phyloP scores from a whole-genome alignment of 495 filamentous ascomycete genomes.

The Articulospora tetracladia region DNA sequence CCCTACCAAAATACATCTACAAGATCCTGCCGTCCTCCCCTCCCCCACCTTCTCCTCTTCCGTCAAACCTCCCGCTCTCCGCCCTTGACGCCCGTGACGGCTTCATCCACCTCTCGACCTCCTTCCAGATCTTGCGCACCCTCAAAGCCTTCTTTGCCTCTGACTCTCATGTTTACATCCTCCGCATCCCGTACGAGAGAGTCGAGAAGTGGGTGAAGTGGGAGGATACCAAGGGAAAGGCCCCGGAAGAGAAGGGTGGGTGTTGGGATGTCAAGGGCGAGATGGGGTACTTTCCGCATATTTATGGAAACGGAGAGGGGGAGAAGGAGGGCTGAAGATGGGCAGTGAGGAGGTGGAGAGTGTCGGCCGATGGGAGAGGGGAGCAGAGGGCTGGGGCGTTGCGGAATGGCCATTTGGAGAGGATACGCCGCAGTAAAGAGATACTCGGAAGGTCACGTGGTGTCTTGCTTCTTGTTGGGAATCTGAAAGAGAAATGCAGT shows the following conservation, averaged over 20 bases:
- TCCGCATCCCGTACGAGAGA: slow-evolving; percentile 21
- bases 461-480: no score
- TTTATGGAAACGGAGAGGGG: slow-evolving; percentile 17
- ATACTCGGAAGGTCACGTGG: no score
- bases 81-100: slow-evolving; percentile 27
- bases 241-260: slow-evolving; percentile 3
- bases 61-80: slow-evolving; percentile 27
- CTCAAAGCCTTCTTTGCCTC: slow-evolving; percentile 26
- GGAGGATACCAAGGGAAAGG: slow-evolving; percentile 22
- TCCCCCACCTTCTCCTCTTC: slow-evolving; percentile 25
- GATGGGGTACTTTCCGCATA: slow-evolving; percentile 23
- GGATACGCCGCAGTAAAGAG: slow-evolving; percentile 1
- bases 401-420: slow-evolving; percentile 19
- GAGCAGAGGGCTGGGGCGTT: slow-evolving; percentile 5
- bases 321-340: slow-evolving; percentile 11
- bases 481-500: no score
- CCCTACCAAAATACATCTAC: slow-evolving; percentile 28
- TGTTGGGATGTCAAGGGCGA: slow-evolving; percentile 14
- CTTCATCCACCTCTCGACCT: slow-evolving; percentile 34
- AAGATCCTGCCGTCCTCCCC: slow-evolving; percentile 30
- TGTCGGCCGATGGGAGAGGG: slow-evolving; percentile 14
- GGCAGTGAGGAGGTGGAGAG: slow-evolving; percentile 22
- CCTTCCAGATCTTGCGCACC: slow-evolving; percentile 27
- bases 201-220: slow-evolving; percentile 23
- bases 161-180: slow-evolving; percentile 19